Evolutionary conservation across 164 flowering plant genomes (phyloP), one percentile per base, ranked within the genome.

Genomic region (Tetracentron sinense): DNA sequence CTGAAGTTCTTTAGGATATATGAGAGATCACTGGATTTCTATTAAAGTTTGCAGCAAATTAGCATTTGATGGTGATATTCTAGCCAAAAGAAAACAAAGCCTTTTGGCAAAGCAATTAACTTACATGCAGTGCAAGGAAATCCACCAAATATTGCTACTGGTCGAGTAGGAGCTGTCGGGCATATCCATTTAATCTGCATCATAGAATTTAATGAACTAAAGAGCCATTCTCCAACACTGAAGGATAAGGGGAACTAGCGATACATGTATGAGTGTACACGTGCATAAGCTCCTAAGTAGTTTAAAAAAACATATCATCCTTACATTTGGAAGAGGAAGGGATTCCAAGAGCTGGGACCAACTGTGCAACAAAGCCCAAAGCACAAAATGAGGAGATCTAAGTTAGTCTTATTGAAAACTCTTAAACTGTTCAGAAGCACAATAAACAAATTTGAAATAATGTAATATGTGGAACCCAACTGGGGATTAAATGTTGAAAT

Each of bases 251-350:
- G 2, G 42, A 10, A 44, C 3, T 27, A 27, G 31, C 29, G 31
- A 31, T 25, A 30, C 31, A 64, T 25, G 20, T 16, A 35, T 19
- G 3, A 44, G 46, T 42, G 2, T 51, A 51, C 26, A 17, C 7
- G 10, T 42, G 10, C n/a, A 33, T 33, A 33, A 28, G 25, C 30
- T 60, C 46, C 44, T 20, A 27, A 53, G 56, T 26, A 27, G 47
- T 33, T 38, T 29, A 58, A 44, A n/a, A 26, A 14, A 63, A 56
- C 14, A 42, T n/a, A 2, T 57, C 26, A 60, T 63, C 53, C 92
- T 84, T 77, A 87, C 92, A 77, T 87, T 84, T 67, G 86, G 82
- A 65, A 87, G 87, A 61, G 89, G 86, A 62, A 87, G 85, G 11
- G 73, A 69, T 70, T 87, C 92, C 63, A 87, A 72, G 57, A 83